Evolutionary conservation across 164 flowering plant species (phyloP).

Genomic region (Umbellularia californica): DNA sequence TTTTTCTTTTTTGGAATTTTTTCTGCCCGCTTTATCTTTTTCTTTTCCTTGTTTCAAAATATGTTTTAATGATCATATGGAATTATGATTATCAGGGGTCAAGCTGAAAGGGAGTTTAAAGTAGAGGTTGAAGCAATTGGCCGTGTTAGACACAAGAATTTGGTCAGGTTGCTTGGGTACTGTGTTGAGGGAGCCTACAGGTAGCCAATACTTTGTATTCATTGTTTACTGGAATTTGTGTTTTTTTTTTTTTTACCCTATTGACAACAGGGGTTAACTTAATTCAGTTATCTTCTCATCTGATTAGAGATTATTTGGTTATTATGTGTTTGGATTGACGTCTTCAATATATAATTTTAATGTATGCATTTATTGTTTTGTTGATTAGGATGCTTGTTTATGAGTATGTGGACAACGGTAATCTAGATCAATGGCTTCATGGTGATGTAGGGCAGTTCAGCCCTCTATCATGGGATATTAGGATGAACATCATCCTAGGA

Average conservation of each 20-base stretch:
- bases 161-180: slow-evolving; percentile 90
- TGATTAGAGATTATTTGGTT: not conserved
- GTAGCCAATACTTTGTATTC: slow-evolving; percentile 25
- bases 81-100: slow-evolving; percentile 52
- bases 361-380: slow-evolving; percentile 1
- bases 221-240: not conserved
- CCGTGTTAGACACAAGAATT: slow-evolving; percentile 96
- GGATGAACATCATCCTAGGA: slow-evolving; percentile 84
- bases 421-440: slow-evolving; percentile 96
- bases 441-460: slow-evolving; percentile 90
- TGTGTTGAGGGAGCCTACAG: slow-evolving; percentile 98
- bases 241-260: not conserved
- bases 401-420: slow-evolving; percentile 90
- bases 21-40: not conserved
- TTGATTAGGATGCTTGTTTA: slow-evolving; percentile 89
- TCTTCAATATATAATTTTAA: not conserved
- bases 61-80: slow-evolving; percentile 10
- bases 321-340: not conserved
- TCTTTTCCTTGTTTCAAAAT: not conserved
- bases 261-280: not conserved
- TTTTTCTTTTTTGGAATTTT: not conserved
- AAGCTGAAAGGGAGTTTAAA: slow-evolving; percentile 90
- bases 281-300: not conserved
- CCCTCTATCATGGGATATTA: slow-evolving; percentile 90
- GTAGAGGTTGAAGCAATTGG: slow-evolving; percentile 97